Base-by-base conservation (phyloP, 345 rosid species). In the Hypericum androsaemum region DNA sequence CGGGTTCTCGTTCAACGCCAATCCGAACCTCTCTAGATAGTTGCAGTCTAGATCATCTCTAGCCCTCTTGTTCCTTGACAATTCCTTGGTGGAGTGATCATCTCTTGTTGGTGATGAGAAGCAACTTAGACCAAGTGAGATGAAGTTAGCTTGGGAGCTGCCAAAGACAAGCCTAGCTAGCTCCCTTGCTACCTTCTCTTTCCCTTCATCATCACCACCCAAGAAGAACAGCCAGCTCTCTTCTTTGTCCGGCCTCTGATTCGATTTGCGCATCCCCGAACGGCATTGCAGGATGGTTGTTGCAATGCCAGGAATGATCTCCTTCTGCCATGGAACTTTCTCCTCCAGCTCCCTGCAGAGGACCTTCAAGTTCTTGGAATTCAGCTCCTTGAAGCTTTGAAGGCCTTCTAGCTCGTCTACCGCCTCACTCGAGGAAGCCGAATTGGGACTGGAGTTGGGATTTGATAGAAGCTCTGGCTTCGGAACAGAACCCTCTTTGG, bases 141-240 rank as follows among this genome's bases (percentile, higher is more conserved):
- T 41, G 41, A 72, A 74, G 59, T 58, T 74, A 42, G 38, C 43
- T 37, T 66, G 84, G 42, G 87, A 80, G 14, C 92, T 46, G 8
- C 50, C 92, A 11, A 77, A 86, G 41, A 89, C 72, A 16, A 86
- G 72, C 65, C 77, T 64, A 2, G 90, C 83, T 42, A 89, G 62
- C 59, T 84, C 97, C 66, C 75, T 77, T 7, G 86, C 83, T 12
- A 78, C 69, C 67, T 74, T 86, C 56, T 82, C 88, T 60, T 89
- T 86, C 5, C 81, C 85, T 48, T 74, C 73, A 43, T 53, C 58
- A 61, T 86, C 97, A 12, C 57, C 68, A 37, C 97, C 97, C 61
- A 68, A 77, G 47, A 89, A 89, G 59, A 84, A 66, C 57, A 89
- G 51, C 96, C 97, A 89, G 15, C 94, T 78, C 22, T 89, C 97